Base-by-base conservation (phyloP, 2,329 filamentous ascomycete species). In the Fusarium sp. region DNA sequence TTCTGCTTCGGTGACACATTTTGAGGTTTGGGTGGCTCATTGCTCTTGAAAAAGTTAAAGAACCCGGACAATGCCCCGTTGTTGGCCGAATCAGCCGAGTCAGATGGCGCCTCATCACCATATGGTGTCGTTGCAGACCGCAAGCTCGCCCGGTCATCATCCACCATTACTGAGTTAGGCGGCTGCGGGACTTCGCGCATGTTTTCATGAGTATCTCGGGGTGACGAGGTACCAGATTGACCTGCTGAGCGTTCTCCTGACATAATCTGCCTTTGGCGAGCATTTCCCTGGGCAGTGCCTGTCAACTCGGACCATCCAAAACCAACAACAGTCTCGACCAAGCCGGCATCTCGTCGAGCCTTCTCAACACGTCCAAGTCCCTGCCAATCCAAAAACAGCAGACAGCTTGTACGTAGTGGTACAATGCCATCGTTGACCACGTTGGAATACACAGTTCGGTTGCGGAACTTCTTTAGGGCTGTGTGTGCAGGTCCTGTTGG, bases 391-490 rank as follows among this genome's bases (percentile, higher is more conserved):
- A 99, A 84, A 76, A 99, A 99, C 8, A 99, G 82, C n/a, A 99
- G 84, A 79, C 95, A 99, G 69, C 95, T 98, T 7, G 96, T 99
- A 24, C 96, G 90, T 34, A 99, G 83, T 5, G 96, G 96, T 7
- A 99, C 96, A 73, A 99, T 98, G 5, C 95, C 95, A 80, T 98
- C 95, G 77, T 98, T 98, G 73, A 98, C 95, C 15, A 98, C 95
- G 76, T 98, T 98, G 3, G 95, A 97, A 79, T 98, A 98, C 2
- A 98, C 86, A 0, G 96, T 98, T 18, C 95, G 87, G 78, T 97
- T 97, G 24, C 93, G 87, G 79, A 98, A 98, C 81, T 93, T 94
- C 77, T 92, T 91, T 43, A 98, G 82, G 2, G 95, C 95, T 58
- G 89, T 88, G 79, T 98, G 95, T 9, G 95, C 96, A 18, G 95